Base-by-base conservation (phyloP, 75 land plant genomes). In the Selaginella tamariscina region DNA sequence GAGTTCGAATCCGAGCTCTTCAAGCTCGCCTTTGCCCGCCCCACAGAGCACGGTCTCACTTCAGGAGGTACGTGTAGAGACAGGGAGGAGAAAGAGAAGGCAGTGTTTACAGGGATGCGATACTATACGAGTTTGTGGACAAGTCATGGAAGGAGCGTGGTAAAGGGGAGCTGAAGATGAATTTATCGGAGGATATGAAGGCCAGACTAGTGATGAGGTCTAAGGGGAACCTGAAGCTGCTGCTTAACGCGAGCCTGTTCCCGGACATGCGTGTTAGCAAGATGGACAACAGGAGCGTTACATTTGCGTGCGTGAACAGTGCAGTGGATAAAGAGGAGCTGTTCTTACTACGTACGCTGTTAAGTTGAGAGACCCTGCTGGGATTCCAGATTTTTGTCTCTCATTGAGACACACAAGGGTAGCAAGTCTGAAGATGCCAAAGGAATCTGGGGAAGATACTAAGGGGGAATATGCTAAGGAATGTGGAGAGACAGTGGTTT, bases 141-240 rank as follows among this genome's bases (percentile, higher is more conserved):
- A 83, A 83, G 26, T 74, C 69, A 0, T 92, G 97, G 97, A 92
- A 92, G 71, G 97, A 92, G 68, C 83, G 97, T 29, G 97, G 97
- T 9, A 92, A 86, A 67, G 97, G 97, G 2, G 97, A 92, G 65
- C 55, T 88, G 1, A 84, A 79, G 66, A 70, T 92, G 27, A 92
- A 88, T 72, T 68, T 84, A 26, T 67, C 87, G 18, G 70, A 68
- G 27, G 79, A 32, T 54, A 18, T 64, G 0, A 88, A 71, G 66
- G 74, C 89, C 18, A 80, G 97, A 60, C 75, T 92, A 15, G 75
- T 92, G n/a, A 92, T 92, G 97, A 71, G 97, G 74, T 72, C 89
- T 0, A 86, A 76, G 67, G 97, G 97, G 33, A 92, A 88, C 65
- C 84, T 78, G 64, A 79, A 88, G 66, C 73, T 92, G 59, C 85